Conservation (phyloP, 768 basidiomycete species). For the Pleurotus tuoliensis region DNA sequence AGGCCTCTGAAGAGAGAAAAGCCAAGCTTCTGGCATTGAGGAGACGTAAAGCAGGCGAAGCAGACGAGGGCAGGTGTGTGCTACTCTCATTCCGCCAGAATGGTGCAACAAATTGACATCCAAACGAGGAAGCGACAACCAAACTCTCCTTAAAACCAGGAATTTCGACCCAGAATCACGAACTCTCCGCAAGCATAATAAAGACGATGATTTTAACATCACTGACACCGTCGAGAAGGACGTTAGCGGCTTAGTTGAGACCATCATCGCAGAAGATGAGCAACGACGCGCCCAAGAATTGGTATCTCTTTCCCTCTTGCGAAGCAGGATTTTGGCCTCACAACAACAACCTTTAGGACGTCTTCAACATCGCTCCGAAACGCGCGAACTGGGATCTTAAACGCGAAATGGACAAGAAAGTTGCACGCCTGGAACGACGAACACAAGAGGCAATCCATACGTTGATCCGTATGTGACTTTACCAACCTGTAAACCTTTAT, state of each 20-base stretch:
- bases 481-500: neutral
- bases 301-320: slow-evolving; percentile 39
- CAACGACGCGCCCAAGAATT: slow-evolving; percentile 82
- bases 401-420: slow-evolving; percentile 87
- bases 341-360: slow-evolving; percentile 50
- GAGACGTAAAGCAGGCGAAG: slow-evolving; percentile 63
- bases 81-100: slow-evolving; percentile 9
- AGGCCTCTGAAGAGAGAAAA: slow-evolving; percentile 78
- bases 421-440: slow-evolving; percentile 83
- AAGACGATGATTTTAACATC: slow-evolving; percentile 48
- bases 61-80: slow-evolving; percentile 42
- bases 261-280: slow-evolving; percentile 85
- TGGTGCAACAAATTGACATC: neutral
- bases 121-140: slow-evolving; percentile 21
- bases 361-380: slow-evolving; percentile 97
- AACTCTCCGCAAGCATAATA: slow-evolving; percentile 63
- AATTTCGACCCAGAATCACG: slow-evolving; percentile 92
- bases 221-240: slow-evolving; percentile 87
- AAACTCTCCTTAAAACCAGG: slow-evolving; percentile 60
- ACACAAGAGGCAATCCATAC: slow-evolving; percentile 92
- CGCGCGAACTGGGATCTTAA: slow-evolving; percentile 96
- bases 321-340: neutral
- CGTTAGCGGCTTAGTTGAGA: slow-evolving; percentile 79
- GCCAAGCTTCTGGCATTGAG: slow-evolving; percentile 75
- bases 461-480: slow-evolving; percentile 71